A percentile compares a stretch with the other conserved stretches of the same genome.
phyloP scores from a whole-genome alignment of 495 filamentous ascomycete species.

The Neurospora terricola region DNA sequence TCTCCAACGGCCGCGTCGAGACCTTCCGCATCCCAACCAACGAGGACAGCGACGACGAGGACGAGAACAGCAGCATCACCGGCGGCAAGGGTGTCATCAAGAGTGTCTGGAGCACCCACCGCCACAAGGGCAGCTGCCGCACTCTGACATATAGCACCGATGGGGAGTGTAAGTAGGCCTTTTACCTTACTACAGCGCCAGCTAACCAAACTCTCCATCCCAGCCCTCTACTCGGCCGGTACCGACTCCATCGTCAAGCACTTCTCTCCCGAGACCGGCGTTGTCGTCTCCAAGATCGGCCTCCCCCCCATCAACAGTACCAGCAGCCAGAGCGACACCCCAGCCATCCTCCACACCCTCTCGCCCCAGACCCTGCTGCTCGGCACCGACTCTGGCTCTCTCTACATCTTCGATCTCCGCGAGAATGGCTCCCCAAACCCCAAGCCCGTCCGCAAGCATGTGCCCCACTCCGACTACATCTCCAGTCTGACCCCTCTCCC shows the following conservation, averaged over 20 bases:
- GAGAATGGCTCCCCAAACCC: slow-evolving; percentile 47
- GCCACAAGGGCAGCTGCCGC: slow-evolving; percentile 90
- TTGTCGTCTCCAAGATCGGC: slow-evolving; percentile 68
- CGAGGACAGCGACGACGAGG: slow-evolving; percentile 37
- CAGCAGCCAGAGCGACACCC: slow-evolving; percentile 44
- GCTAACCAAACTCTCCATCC: slow-evolving; percentile 7
- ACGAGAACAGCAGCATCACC: slow-evolving; percentile 35
- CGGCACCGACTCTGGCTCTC: slow-evolving; percentile 76
- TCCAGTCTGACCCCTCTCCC: slow-evolving; percentile 81
- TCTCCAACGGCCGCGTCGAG: slow-evolving; percentile 78
- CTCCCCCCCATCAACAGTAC: slow-evolving; percentile 38
- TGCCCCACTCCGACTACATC: slow-evolving; percentile 86
- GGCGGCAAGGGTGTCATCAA: slow-evolving; percentile 69
- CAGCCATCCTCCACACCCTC: slow-evolving; percentile 68
- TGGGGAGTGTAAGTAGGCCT: slow-evolving; percentile 43
- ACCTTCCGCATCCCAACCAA: slow-evolving; percentile 65
- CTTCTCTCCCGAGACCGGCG: slow-evolving; percentile 67
- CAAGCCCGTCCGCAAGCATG: slow-evolving; percentile 65
- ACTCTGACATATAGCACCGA: slow-evolving; percentile 66
- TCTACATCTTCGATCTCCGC: slow-evolving; percentile 88
- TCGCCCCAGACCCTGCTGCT: slow-evolving; percentile 83
- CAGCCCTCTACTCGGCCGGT: slow-evolving; percentile 75
- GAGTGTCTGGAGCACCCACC: slow-evolving; percentile 73
- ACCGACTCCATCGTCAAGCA: slow-evolving; percentile 86
- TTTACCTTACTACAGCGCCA: not conserved